phyloP scores from a whole-genome alignment of 2,329 filamentous ascomycete species.

The Aspergillus bombycis region DNA sequence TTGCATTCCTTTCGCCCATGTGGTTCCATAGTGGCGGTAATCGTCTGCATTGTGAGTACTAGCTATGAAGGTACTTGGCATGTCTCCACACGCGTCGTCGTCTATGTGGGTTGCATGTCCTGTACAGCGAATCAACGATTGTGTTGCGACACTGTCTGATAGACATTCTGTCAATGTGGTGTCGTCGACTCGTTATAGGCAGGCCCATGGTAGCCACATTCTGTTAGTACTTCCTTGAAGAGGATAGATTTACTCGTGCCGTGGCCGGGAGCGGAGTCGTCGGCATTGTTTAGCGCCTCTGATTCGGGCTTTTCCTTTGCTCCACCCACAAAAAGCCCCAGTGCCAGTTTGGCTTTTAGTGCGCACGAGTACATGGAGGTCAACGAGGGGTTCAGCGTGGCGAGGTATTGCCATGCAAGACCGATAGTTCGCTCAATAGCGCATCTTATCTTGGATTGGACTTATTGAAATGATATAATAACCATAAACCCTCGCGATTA shows the following conservation, averaged over 20 bases:
- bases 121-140: neutral
- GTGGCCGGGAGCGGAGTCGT: neutral
- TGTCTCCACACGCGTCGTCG: constrained; percentile 2
- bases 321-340: neutral
- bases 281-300: neutral
- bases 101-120: neutral
- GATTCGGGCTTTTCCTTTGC: constrained; percentile 3
- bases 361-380: neutral
- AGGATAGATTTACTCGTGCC: neutral
- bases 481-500: neutral
- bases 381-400: neutral
- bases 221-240: constrained; percentile 16
- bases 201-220: constrained; percentile 16
- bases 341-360: neutral
- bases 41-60: neutral
- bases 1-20: neutral
- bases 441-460: neutral
- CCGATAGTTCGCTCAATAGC: neutral
- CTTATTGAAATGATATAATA: neutral
- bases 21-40: neutral
- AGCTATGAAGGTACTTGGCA: neutral
- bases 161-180: neutral
- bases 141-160: neutral
- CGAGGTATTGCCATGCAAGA: neutral
- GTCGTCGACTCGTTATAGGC: neutral